Percentiles rank a stretch among this genome's conserved stretches.
Evolutionary conservation across 352 stramenopile genomes (phyloP).

Genomic region (Globisporangium alternatum): DNA sequence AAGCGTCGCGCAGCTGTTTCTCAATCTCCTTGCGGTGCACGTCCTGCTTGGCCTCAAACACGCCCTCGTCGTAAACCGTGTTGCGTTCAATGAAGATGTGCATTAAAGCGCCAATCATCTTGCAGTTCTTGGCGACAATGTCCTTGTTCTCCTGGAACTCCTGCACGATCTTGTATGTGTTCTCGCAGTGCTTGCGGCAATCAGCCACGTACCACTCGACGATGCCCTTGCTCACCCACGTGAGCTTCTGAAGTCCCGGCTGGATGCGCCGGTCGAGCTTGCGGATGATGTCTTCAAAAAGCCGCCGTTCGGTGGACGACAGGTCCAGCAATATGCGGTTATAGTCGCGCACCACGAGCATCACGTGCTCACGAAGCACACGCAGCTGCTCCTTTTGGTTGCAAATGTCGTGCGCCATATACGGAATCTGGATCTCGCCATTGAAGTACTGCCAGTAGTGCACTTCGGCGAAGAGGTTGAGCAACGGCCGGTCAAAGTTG

Average conservation of each 20-base stretch:
- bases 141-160: conserved; percentile 90
- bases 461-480: conserved; percentile 92
- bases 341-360: conserved; percentile 94
- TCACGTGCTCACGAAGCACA: conserved; percentile 91
- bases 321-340: conserved; percentile 94
- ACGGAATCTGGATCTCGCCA: conserved; percentile 93
- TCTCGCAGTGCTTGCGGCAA: conserved; percentile 87
- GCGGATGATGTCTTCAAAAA: conserved; percentile 95
- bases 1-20: conserved; percentile 67
- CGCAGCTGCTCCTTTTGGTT: conserved; percentile 92
- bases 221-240: conserved; percentile 91
- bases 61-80: conserved; percentile 90
- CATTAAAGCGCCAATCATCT: conserved; percentile 84
- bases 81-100: conserved; percentile 94
- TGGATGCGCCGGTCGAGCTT: conserved; percentile 92
- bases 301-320: conserved; percentile 81
- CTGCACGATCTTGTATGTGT: conserved; percentile 86
- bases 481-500: conserved; percentile 93
- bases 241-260: conserved; percentile 92
- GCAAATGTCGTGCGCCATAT: conserved; percentile 94
- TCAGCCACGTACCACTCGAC: conserved; percentile 92
- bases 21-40: conserved; percentile 86
- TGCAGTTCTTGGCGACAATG: conserved; percentile 85
- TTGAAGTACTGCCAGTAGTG: conserved; percentile 91
- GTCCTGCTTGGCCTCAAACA: conserved; percentile 91